Base-by-base conservation (phyloP, 148 eudicot genomes). In the Oxyria digyna region DNA sequence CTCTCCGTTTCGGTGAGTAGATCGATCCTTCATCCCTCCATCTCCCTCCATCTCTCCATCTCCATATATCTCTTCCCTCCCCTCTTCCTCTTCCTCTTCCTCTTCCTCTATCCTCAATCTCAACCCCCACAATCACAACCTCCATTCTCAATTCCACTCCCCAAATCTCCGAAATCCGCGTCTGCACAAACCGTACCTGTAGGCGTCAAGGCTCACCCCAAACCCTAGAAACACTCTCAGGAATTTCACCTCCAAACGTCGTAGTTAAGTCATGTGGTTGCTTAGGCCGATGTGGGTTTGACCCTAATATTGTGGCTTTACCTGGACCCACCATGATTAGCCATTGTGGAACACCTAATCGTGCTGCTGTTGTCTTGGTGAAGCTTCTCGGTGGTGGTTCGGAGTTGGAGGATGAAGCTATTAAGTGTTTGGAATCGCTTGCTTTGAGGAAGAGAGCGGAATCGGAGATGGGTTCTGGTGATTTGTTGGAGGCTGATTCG, bases 401-500 rank as follows among this genome's bases (percentile, higher is more conserved):
- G 75, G 73, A 64, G 33, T 15, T 13, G 59, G 41, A 37, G 46
- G 79, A 6, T 42, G 67, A 40, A 69, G 78, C 45, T 31, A 63
- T 38, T 21, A 81, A 74, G 79, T 84, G 89, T 54, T 75, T 92
- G 85, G 77, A 84, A 9, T 89, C 89, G 2, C 83, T 92, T 42
- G 96, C 91, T 12, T 75, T 92, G 81, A 80, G 87, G 79, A 87
- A 89, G 73, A 85, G 83, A 68, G 96, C 87, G 4, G 89, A 87
- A 46, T 70, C 72, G 32, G 86, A 87, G 77, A 43, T 79, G 50
- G 68, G 52, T 1, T 66, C 52, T 4, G 84, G 77, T 10, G 68
- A 77, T 71, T 83, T 72, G 26, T 62, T 67, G 13, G 68, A 45
- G 31, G 96, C 97, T 73, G 80, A 78, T 14, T 20, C 21, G 54